Conservation (phyloP, 2,329 filamentous ascomycete genomes). For the Westerdykella ornata region DNA sequence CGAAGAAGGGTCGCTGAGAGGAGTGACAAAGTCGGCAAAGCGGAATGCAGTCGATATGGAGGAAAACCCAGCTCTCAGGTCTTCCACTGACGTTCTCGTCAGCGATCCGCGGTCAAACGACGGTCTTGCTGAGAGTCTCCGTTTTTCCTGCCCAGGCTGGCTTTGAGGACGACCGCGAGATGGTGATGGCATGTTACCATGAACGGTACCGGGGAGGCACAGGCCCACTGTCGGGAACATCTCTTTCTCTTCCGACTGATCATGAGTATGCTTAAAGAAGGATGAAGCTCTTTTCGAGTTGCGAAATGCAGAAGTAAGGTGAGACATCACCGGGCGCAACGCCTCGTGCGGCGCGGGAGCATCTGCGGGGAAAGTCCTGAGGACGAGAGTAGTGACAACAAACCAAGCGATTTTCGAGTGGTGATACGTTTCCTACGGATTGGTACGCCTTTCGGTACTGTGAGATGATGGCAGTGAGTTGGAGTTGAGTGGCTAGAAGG, state of each 20-base stretch:
- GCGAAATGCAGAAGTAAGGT: neutral
- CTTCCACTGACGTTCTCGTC: constrained; percentile 4
- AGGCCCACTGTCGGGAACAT: constrained; percentile 9
- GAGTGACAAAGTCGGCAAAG: constrained; percentile 23
- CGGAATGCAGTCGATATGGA: constrained; percentile 22
- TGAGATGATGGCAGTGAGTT: no score
- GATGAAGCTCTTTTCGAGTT: neutral
- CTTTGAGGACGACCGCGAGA: constrained; percentile 1
- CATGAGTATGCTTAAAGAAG: neutral
- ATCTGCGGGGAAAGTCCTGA: neutral
- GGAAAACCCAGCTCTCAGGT: constrained; percentile 10
- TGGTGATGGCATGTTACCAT: constrained; percentile 4
- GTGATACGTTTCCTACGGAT: no score
- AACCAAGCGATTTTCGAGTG: no score
- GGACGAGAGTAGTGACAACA: no score
- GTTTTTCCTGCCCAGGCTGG: constrained; percentile 1
- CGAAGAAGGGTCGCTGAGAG: constrained; percentile 16
- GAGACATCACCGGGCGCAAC: neutral
- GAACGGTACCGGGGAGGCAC: constrained; percentile 16
- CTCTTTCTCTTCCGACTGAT: neutral
- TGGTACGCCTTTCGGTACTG: no score
- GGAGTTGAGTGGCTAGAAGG: no score
- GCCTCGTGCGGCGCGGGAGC: neutral
- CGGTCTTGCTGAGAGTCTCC: constrained; percentile 12
- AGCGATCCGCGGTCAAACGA: constrained; percentile 8